phyloP scores from a whole-genome alignment of 1,284 basidiomycete genomes.

The Boletus albobrunnescens region DNA sequence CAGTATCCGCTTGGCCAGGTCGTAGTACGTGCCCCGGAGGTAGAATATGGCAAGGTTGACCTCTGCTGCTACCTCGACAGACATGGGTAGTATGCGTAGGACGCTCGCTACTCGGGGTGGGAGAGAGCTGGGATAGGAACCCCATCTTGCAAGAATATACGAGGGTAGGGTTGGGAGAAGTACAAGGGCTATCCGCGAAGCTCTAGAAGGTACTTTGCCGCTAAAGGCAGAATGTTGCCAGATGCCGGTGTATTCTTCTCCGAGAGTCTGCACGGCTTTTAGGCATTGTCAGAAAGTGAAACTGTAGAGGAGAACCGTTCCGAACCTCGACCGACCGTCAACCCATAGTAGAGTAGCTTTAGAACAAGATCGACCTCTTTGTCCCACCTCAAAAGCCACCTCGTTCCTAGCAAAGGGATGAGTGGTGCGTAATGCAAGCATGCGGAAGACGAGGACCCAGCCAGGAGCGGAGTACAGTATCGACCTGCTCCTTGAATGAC shows the following conservation, averaged over 20 bases:
- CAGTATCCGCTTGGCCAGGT: slow-evolving; percentile 66
- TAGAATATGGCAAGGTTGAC: slow-evolving; percentile 83
- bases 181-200: slow-evolving; percentile 52
- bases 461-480: slow-evolving; percentile 72
- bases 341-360: slow-evolving; percentile 69
- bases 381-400: slow-evolving; percentile 80
- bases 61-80: slow-evolving; percentile 58
- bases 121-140: slow-evolving; percentile 34
- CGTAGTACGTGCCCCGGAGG: slow-evolving; percentile 76
- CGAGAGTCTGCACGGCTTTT: slow-evolving; percentile 78
- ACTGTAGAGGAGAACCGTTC: background rate
- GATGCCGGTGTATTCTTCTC: slow-evolving; percentile 89
- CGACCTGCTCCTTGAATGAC: slow-evolving; percentile 71
- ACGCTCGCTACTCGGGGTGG: slow-evolving; percentile 36
- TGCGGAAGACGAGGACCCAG: slow-evolving; percentile 41
- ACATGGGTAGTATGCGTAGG: slow-evolving; percentile 44
- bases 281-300: slow-evolving; percentile 5
- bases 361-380: slow-evolving; percentile 73
- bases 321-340: slow-evolving; percentile 75
- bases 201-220: slow-evolving; percentile 39
- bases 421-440: background rate
- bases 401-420: slow-evolving; percentile 57
- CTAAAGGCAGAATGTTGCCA: slow-evolving; percentile 59
- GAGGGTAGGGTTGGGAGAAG: slow-evolving; percentile 63
- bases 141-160: slow-evolving; percentile 55